phyloP scores from a whole-genome alignment of 768 basidiomycete species.

The Lentinula aciculospora region DNA sequence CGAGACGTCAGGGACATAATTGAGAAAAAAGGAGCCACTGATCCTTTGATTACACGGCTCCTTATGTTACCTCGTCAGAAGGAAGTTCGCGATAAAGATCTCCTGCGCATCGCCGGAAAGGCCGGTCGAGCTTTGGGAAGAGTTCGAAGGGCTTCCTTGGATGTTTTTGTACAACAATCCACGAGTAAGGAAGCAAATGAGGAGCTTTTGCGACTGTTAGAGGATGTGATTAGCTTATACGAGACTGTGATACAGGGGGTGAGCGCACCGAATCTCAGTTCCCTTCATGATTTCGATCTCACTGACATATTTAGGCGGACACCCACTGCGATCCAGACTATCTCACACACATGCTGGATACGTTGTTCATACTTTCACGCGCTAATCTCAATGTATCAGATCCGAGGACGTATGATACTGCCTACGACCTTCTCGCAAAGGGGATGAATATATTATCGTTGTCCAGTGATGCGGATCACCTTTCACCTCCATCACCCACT shows the following conservation, averaged over 20 bases:
- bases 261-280: conserved; percentile 4
- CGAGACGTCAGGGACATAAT: background rate
- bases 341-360: conserved; percentile 45
- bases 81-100: conserved; percentile 22
- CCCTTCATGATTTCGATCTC: background rate
- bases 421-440: conserved; percentile 42
- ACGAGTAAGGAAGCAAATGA: conserved; percentile 6
- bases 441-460: conserved; percentile 24
- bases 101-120: conserved; percentile 39
- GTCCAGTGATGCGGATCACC: conserved; percentile 12
- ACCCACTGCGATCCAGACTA: conserved; percentile 24
- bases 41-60: background rate
- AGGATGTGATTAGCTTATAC: conserved; percentile 26
- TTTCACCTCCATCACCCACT: background rate
- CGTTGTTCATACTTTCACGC: conserved; percentile 49
- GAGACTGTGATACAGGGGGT: conserved; percentile 25
- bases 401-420: conserved; percentile 37
- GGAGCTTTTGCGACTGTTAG: conserved; percentile 25
- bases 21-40: background rate
- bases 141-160: conserved; percentile 44
- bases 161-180: conserved; percentile 33
- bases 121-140: conserved; percentile 58
- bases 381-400: conserved; percentile 32
- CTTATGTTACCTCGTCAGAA: background rate
- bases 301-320: background rate